A percentile compares a stretch with the other conserved stretches of the same genome.
Conservation (phyloP, 768 basidiomycete species). For the Tylopilus sp. region DNA sequence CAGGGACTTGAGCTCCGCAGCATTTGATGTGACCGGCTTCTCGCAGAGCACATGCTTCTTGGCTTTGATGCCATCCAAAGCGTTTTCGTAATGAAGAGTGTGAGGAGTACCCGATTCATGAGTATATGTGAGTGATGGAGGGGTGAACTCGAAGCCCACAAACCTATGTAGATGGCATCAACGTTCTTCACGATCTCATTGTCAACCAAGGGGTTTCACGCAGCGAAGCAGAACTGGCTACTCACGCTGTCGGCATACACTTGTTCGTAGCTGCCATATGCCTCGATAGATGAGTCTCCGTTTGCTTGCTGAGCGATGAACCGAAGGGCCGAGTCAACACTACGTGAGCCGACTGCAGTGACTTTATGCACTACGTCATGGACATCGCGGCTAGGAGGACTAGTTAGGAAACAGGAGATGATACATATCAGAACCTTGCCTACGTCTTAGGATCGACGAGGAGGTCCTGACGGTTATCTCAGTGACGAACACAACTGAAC, state of each 20-base stretch:
- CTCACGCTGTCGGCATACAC: conserved; percentile 35
- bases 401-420: background rate
- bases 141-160: background rate
- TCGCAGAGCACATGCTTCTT: no score
- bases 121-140: conserved; percentile 1
- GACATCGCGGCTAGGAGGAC: conserved; percentile 50
- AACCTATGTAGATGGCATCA: no score
- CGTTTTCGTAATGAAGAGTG: conserved; percentile 76
- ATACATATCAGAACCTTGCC: conserved; percentile 21
- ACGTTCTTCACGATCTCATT: no score
- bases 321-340: conserved; percentile 58
- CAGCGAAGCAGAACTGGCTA: no score
- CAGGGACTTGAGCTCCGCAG: conserved; percentile 49
- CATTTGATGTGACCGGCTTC: conserved; percentile 32
- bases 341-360: conserved; percentile 76
- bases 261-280: conserved; percentile 58
- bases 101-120: conserved; percentile 71
- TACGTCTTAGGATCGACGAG: conserved; percentile 73
- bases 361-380: conserved; percentile 66
- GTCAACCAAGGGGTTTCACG: no score
- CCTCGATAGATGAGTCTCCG: conserved; percentile 54
- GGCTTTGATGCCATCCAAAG: conserved; percentile 39
- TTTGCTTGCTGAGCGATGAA: conserved; percentile 58
- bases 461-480: conserved; percentile 52
- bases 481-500: background rate